Conservation (phyloP, 495 filamentous ascomycete genomes). For the Neurospora tetraspora region DNA sequence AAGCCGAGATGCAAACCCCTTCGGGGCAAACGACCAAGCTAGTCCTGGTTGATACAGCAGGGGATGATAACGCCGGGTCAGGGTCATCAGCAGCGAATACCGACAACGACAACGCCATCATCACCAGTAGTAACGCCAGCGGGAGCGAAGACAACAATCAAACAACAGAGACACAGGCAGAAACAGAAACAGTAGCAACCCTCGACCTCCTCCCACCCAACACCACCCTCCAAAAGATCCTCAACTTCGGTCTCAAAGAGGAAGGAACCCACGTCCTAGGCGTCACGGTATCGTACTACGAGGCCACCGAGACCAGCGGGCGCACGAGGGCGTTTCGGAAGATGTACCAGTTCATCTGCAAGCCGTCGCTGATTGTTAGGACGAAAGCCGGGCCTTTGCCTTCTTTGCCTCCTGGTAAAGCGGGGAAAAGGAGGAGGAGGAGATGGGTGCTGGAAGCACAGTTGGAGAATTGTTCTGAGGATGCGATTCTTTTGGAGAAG, state of each 20-base stretch:
- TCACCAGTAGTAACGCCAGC: neutral
- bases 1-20: conserved; percentile 92
- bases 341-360: conserved; percentile 91
- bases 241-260: conserved; percentile 81
- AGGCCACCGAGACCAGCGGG: conserved; percentile 53
- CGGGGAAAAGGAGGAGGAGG: conserved; percentile 4
- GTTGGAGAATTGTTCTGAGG: conserved; percentile 81
- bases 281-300: conserved; percentile 88
- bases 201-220: conserved; percentile 52
- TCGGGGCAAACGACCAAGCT: conserved; percentile 22
- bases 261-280: conserved; percentile 88
- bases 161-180: neutral
- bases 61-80: conserved; percentile 9
- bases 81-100: neutral
- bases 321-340: conserved; percentile 84
- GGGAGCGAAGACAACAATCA: conserved; percentile 1
- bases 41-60: conserved; percentile 1
- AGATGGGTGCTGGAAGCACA: conserved; percentile 76
- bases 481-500: conserved; percentile 49
- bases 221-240: conserved; percentile 65
- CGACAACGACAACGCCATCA: neutral
- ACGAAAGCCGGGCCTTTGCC: conserved; percentile 68
- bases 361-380: conserved; percentile 76
- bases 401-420: conserved; percentile 6
- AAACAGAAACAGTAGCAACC: conserved; percentile 28